Conservation (phyloP, 352 stramenopile genomes). For the Albugo laibachii region DNA sequence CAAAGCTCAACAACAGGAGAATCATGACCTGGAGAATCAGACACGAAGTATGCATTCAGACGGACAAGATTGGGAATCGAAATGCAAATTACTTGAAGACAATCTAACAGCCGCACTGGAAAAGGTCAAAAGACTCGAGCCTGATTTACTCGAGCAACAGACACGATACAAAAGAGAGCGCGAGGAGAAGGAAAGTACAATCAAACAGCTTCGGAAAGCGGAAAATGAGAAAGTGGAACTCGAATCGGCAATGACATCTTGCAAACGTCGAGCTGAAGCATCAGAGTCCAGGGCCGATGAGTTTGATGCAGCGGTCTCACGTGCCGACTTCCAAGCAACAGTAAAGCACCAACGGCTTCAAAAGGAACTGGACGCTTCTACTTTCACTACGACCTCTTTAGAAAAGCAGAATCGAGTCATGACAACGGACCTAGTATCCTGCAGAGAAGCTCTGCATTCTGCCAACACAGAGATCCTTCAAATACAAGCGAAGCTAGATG, state of each 20-base stretch:
- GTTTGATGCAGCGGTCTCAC: constrained; percentile 4
- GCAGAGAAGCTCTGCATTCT: constrained; percentile 5
- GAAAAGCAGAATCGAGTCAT: not conserved
- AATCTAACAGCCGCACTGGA: constrained; percentile 1
- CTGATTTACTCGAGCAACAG: constrained; percentile 8
- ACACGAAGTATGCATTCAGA: constrained; percentile 2
- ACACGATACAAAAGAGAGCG: constrained; percentile 1
- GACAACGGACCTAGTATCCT: constrained; percentile 6
- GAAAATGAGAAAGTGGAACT: constrained; percentile 8
- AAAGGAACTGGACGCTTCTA: constrained; percentile 6
- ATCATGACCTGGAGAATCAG: constrained; percentile 9
- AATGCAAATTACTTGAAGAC: too few species aligned
- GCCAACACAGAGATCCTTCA: constrained; percentile 7
- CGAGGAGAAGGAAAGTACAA: constrained; percentile 8
- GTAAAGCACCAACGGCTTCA: constrained; percentile 12
- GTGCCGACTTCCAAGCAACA: constrained; percentile 10
- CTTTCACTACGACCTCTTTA: too few species aligned
- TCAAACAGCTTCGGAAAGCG: constrained; percentile 4
- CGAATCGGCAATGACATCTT: not conserved
- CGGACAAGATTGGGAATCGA: too few species aligned
- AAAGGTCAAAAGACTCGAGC: constrained; percentile 8
- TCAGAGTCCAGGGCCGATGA: constrained; percentile 8
- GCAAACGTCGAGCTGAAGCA: constrained; percentile 8
- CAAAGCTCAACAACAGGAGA: constrained; percentile 10
- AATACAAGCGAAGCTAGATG: constrained; percentile 5